Conservation (phyloP, 2,329 filamentous ascomycete genomes). For the Hypoxylon sp. region DNA sequence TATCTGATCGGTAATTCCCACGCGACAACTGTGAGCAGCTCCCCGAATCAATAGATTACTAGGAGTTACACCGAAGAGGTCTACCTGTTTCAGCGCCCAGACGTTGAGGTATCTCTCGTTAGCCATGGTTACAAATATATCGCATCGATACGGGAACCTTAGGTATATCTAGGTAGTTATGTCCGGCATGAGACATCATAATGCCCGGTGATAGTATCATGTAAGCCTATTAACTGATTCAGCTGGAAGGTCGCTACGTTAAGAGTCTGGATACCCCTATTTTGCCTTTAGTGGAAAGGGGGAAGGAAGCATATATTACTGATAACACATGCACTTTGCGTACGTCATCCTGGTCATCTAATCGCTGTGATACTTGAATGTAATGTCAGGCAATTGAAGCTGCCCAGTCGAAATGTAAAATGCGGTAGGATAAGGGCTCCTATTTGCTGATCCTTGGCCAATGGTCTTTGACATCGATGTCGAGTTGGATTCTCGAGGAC, state of each 20-base stretch:
- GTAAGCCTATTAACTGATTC: background rate
- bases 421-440: background rate
- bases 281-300: background rate
- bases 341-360: slow-evolving; percentile 10
- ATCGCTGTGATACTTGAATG: slow-evolving; percentile 4
- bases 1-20: background rate
- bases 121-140: background rate
- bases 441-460: slow-evolving; percentile 22
- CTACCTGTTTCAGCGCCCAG: background rate
- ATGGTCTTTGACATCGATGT: slow-evolving; percentile 8
- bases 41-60: background rate
- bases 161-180: background rate
- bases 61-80: background rate
- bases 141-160: background rate
- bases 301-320: background rate
- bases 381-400: slow-evolving; percentile 1
- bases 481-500: background rate
- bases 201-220: background rate
- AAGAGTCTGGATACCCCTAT: background rate
- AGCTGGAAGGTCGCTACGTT: background rate
- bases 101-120: background rate
- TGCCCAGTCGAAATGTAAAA: background rate
- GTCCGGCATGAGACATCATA: background rate
- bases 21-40: background rate
- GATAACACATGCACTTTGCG: background rate